These are phyloP conservation scores for Marasmius oreades DNA, from an alignment of 1,284 basidiomycete genomes.

Conservation along the genomic window DNA sequence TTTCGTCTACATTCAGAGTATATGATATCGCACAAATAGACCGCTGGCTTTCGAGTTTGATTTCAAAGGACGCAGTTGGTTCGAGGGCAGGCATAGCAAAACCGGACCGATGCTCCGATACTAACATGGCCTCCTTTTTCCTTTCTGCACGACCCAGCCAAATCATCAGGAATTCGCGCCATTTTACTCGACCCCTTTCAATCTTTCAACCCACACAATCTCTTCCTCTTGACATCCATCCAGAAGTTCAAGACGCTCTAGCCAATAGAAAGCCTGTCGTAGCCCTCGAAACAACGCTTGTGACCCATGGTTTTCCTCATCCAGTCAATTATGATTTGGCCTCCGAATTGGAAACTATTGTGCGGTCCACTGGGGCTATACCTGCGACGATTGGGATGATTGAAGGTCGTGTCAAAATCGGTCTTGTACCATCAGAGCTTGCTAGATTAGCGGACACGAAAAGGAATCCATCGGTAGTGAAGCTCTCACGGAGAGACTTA, in stretches of 20 bases:
- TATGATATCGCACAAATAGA: constrained; percentile 62
- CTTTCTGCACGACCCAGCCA: background rate
- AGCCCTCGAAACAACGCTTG: constrained; percentile 84
- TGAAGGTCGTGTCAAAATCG: constrained; percentile 83
- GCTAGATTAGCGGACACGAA: constrained; percentile 65
- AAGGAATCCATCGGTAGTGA: constrained; percentile 47
- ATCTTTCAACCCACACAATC: constrained; percentile 12
- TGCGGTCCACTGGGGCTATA: constrained; percentile 73
- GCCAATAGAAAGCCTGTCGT: constrained; percentile 56
- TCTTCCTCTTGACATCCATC: constrained; percentile 64
- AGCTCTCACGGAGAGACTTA: constrained; percentile 88
- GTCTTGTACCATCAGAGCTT: constrained; percentile 67
- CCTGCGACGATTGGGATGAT: constrained; percentile 93
- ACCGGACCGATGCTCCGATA: background rate
- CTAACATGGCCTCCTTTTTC: background rate
- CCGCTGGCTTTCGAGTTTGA: constrained; percentile 39
- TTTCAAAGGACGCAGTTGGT: constrained; percentile 43
- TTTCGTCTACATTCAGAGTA: constrained; percentile 49
- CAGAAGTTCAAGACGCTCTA: constrained; percentile 79
- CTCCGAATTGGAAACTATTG: constrained; percentile 70
- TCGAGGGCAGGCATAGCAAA: background rate
- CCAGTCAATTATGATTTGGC: constrained; percentile 79
- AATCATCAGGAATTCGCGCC: background rate
- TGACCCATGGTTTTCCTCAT: constrained; percentile 88
- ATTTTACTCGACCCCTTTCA: background rate